Evolutionary conservation across 805 yeast genomes (phyloP).

Genomic region (Wickerhamiella siamensis): DNA sequence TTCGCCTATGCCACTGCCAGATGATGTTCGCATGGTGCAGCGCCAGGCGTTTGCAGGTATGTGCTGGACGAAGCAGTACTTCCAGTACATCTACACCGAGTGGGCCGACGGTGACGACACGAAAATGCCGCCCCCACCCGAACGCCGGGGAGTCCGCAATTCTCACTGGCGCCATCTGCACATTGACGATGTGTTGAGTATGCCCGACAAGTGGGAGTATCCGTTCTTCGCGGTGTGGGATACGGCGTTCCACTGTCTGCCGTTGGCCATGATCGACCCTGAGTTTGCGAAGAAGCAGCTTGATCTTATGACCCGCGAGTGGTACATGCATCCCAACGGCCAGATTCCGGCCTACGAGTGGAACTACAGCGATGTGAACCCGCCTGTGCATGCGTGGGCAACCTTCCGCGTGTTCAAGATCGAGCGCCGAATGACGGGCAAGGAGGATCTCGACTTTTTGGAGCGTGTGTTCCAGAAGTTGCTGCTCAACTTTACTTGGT

Average conservation of each 20-base stretch:
- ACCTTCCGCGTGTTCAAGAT: conserved; percentile 75
- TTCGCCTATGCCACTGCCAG: conserved; percentile 70
- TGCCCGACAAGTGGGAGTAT: conserved; percentile 94
- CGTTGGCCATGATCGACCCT: conserved; percentile 86
- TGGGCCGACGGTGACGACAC: conserved; percentile 82
- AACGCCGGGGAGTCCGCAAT: conserved; percentile 78
- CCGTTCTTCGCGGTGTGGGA: conserved; percentile 97
- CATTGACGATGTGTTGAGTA: conserved; percentile 71
- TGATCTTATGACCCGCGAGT: conserved; percentile 74
- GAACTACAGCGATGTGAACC: conserved; percentile 92
- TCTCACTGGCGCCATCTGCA: conserved; percentile 80
- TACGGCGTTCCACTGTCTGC: conserved; percentile 87
- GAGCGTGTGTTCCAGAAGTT: conserved; percentile 89
- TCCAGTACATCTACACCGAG: conserved; percentile 68
- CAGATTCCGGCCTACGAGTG: conserved; percentile 94
- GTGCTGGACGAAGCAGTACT: conserved; percentile 86
- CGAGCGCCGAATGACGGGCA: conserved; percentile 74
- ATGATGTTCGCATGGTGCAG: conserved; percentile 67
- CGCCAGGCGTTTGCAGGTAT: conserved; percentile 91
- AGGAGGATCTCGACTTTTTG: conserved; percentile 64
- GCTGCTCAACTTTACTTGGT: conserved; percentile 85
- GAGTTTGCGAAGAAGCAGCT: conserved; percentile 80
- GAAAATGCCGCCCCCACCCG: conserved; percentile 60
- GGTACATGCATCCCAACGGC: conserved; percentile 98
- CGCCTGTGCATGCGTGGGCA: conserved; percentile 97